phyloP scores from a whole-genome alignment of 164 flowering plant genomes.

The Piper longum region DNA sequence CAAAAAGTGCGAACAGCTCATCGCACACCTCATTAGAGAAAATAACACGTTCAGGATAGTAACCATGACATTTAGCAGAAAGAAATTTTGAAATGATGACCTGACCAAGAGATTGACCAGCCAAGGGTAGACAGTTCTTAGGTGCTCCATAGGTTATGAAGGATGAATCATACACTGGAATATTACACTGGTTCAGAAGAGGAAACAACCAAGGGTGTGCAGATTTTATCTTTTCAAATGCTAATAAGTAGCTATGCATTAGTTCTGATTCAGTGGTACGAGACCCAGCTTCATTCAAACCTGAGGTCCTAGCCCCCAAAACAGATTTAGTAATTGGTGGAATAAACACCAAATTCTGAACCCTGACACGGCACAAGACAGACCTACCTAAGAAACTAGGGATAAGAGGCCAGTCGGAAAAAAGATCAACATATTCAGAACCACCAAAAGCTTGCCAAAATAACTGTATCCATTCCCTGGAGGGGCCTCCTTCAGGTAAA shows the following conservation, averaged over 20 bases:
- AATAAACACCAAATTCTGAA: slow-evolving; percentile 58
- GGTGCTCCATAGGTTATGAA: slow-evolving; percentile 57
- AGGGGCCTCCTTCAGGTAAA: slow-evolving; percentile 60
- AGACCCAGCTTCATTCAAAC: slow-evolving; percentile 9
- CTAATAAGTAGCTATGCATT: slow-evolving; percentile 24
- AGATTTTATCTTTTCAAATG: slow-evolving; percentile 31
- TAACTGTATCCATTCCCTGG: slow-evolving; percentile 82
- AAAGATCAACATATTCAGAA: slow-evolving; percentile 52
- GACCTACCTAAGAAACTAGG: slow-evolving; percentile 93
- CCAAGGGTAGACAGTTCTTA: slow-evolving; percentile 41
- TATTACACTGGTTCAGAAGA: slow-evolving; percentile 71
- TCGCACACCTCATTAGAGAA: slow-evolving; percentile 41
- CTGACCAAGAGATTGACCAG: slow-evolving; percentile 62
- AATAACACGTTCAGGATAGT: slow-evolving; percentile 49
- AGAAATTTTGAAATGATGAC: slow-evolving; percentile 68
- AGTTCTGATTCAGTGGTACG: slow-evolving; percentile 22
- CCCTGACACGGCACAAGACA: slow-evolving; percentile 76
- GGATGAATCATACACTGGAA: slow-evolving; percentile 62
- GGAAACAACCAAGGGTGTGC: slow-evolving; percentile 82
- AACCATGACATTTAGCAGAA: slow-evolving; percentile 73
- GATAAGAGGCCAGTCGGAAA: slow-evolving; percentile 91
- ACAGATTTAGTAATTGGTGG: slow-evolving; percentile 25
- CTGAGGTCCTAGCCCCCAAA: slow-evolving; percentile 8
- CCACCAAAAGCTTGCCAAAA: slow-evolving; percentile 68
- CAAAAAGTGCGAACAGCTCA: slow-evolving; percentile 59